phyloP scores from a whole-genome alignment of 2,329 filamentous ascomycete genomes.

The Geoglossum cookeanum region DNA sequence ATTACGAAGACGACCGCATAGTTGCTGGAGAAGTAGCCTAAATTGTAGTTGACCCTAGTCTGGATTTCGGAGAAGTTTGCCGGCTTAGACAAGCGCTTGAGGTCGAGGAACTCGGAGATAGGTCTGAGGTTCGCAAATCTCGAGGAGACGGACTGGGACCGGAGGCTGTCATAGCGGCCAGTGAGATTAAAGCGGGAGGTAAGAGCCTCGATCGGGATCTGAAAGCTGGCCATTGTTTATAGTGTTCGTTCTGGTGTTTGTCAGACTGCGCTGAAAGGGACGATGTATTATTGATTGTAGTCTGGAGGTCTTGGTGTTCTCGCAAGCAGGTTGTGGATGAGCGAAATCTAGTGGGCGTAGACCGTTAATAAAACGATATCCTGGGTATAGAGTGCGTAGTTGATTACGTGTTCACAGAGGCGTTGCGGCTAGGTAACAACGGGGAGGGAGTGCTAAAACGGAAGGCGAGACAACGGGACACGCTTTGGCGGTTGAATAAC shows the following conservation, averaged over 20 bases:
- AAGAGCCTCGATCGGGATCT: conserved; percentile 79
- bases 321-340: neutral
- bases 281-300: neutral
- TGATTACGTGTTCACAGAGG: conserved; percentile 6
- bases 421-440: neutral
- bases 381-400: conserved; percentile 1
- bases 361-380: neutral
- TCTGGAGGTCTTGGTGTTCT: neutral
- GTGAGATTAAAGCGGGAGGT: conserved; percentile 76
- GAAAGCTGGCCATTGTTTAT: conserved; percentile 56
- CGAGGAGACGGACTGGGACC: conserved; percentile 56
- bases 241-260: neutral
- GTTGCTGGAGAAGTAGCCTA: conserved; percentile 95
- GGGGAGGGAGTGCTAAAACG: neutral
- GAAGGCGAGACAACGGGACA: neutral
- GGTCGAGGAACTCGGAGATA: conserved; percentile 80
- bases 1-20: conserved; percentile 88
- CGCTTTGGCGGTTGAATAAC: neutral
- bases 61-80: conserved; percentile 79
- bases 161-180: conserved; percentile 70
- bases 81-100: conserved; percentile 91
- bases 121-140: conserved; percentile 88
- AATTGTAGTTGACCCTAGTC: conserved; percentile 88
- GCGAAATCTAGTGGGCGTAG: neutral
- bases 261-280: neutral